Evolutionary conservation across 2,329 filamentous ascomycete species (phyloP), one percentile per base, ranked within the genome.

Genomic region (Elsinoe batatas): DNA sequence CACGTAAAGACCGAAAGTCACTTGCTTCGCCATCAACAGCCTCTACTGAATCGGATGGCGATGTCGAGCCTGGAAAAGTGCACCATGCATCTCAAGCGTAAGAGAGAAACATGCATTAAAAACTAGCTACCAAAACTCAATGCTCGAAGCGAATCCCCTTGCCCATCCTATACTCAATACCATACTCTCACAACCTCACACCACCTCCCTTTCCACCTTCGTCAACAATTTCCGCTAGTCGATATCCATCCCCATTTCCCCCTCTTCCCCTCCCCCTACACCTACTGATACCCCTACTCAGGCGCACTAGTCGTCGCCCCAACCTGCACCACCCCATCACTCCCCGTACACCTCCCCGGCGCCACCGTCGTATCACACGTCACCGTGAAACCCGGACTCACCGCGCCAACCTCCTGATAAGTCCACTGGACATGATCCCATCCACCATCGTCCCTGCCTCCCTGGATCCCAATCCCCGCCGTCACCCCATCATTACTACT

Each of bases 181-280:
- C 26, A 30, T 8, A 7, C 7, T 7, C 26, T 30, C 26, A 3
- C 26, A 30, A 7, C 26, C 26, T 8, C 2, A 30, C 26, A 30
- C 26, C 26, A 17, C 26, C 6, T 35, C 12, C 46, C 20, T 37
- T 20, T 17, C 30, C 30, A 8, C 32, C 26, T 37, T 5, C n/a
- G n/a, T 2, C 11, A 17, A 3, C 46, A 11, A 13, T 12, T 11
- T 50, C 2, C 12, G 22, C 26, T 13, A 12, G 8, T 2, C 44
- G 3, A n/a, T 5, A 11, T n/a, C 18, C n/a, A 8, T 22, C 88
- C 91, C 0, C 95, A 94, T 69, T 79, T 90, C 54, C 89, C 93
- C 60, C 96, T 97, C 76, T 93, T 93, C 0, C 84, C 84, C 2
- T 91, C 95, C 67, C 83, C 96, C 72, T 95, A 96, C 74, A 82